Evolutionary conservation across 192 early-diverging fungal species (phyloP).

Genomic region (Linnemannia hyalina): DNA sequence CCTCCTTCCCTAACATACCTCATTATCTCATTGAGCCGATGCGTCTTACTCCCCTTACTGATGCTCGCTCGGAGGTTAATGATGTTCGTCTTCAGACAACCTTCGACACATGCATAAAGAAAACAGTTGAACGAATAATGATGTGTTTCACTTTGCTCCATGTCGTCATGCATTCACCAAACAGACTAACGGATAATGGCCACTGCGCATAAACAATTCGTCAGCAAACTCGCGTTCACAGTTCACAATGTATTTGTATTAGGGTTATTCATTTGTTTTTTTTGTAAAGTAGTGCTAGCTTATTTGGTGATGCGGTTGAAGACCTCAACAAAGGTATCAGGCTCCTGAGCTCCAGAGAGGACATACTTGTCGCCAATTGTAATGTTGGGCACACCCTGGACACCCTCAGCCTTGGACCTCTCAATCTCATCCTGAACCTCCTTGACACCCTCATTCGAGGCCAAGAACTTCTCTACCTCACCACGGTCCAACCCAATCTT

Average conservation of each 20-base stretch:
- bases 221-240: neutral
- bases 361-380: constrained; percentile 72
- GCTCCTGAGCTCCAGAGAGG: constrained; percentile 78
- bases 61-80: too few relatives aligned
- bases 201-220: neutral
- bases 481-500: constrained; percentile 70
- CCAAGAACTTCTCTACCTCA: constrained; percentile 64
- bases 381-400: constrained; percentile 81
- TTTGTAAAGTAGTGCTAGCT: neutral
- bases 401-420: constrained; percentile 56
- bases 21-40: too few relatives aligned
- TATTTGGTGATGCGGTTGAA: constrained; percentile 63
- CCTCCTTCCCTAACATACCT: too few relatives aligned
- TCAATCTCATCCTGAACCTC: constrained; percentile 64
- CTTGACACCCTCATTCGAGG: constrained; percentile 65
- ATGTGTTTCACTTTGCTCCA: neutral
- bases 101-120: neutral
- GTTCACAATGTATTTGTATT: neutral
- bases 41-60: too few relatives aligned
- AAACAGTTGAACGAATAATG: neutral
- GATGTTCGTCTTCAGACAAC: too few relatives aligned
- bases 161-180: neutral
- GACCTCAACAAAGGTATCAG: constrained; percentile 69
- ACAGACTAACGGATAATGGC: neutral
- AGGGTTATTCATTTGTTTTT: neutral